Evolutionary conservation across 2,329 filamentous ascomycete genomes (phyloP), one percentile per base, ranked within the genome.

Genomic region (Nannizziopsis arthrosporioides): DNA sequence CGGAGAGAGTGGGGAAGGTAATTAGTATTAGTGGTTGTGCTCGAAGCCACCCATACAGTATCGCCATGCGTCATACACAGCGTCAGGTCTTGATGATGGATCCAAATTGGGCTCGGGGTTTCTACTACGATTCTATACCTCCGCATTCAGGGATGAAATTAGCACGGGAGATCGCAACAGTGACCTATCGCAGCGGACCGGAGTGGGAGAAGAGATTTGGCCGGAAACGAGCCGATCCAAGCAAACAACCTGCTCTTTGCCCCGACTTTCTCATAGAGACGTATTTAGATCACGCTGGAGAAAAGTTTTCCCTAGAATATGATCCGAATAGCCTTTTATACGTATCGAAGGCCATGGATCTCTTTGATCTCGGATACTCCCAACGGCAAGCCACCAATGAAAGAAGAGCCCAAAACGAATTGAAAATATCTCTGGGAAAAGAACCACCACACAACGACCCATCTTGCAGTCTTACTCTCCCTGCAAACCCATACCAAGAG

Each of bases 71-170:
- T 47, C 92, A 98, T 68, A 94, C 90, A 0, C 92, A 98, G 68
- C 81, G 92, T 22, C 92, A 96, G 70, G 92, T 95, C 1, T 76
- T 98, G 42, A 96, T 98, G 89, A 95, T 95, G 84, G 92, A 98
- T 60, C 88, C 89, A 2, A 88, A 94, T 60, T 98, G 92, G 92
- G 85, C 86, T 56, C 80, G 92, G 32, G 92, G 92, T 1, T 94
- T 90, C 69, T 96, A 96, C 72, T 94, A 94, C 63, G 83, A 82
- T 59, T 71, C 74, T 37, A 80, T 98, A 5, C 92, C 92, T 1
- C 92, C 92, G 0, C 92, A 98, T 61, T 82, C 85, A 0, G 92
- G 92, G 43, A 96, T 98, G 90, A 98, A 98, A 69, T 81, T 98
- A 5, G 90, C 92, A 0, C 82, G 92, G 51, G 86, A 98, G 68